Base-by-base conservation (phyloP, 371 early-diverging fungal species). In the Funneliformis caledonium region DNA sequence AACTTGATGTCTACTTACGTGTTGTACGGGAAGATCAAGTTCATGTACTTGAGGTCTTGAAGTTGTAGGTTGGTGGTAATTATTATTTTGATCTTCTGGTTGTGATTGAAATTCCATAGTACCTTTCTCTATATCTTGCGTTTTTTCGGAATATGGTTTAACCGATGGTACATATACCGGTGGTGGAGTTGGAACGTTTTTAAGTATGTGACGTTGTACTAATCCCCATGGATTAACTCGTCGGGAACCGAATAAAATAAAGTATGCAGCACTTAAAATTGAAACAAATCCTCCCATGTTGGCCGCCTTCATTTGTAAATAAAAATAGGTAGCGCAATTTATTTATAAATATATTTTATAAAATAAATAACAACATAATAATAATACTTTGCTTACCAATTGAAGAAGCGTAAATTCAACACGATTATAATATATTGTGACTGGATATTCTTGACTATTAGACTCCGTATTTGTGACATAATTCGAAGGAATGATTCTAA, bases 271-370 rank as follows among this genome's bases (percentile, higher is more conserved):
- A 42, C 69, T 68, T 37, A 78, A 19, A 33, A 78, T 78, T 48
- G 70, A 69, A 7, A 78, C 11, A 43, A 78, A 69, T 31, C 79
- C 79, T 14, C 79, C 79, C 79, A 78, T 78, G 19, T 78, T 78
- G n/a, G 79, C 79, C 19, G 70, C 56, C 56, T 56, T 56, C 56
- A 7, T 19, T 26, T 26, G 26, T 52, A 8, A 45, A 52, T 1
- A 52, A 52, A 52, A 52, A 52, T 4, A 52, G 2, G 19, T 45
- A 45, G 45, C 47, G 47, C 11, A 56, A 56, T 19, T 7, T 16
- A 52, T 52, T 16, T 19, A 56, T 56, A 12, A 19, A 52, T 19
- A 7, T 56, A 37, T 2, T 37, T 37, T 37, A 37, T 37, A 3
- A 37, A 37, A 37, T 3, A 37, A 37, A 37, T 7, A 19, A 19